Conservation (phyloP, 306 rosid species). For the Hippophae tibetana region DNA sequence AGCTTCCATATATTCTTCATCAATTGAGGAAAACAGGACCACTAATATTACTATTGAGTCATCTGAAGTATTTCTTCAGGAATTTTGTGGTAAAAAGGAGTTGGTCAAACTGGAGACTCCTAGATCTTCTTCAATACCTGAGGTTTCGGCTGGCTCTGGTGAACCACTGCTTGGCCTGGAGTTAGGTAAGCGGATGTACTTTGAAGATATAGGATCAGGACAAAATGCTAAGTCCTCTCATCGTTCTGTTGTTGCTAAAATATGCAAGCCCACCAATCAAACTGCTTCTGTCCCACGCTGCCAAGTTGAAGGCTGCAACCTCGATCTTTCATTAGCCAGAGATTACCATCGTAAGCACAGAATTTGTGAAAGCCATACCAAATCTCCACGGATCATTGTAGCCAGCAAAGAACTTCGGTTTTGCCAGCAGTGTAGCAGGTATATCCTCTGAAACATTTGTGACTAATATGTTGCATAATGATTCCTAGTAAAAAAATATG, state of each 20-base stretch:
- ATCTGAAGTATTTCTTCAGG: constrained; percentile 40
- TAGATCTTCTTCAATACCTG: constrained; percentile 39
- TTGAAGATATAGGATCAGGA: constrained; percentile 52
- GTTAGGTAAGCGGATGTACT: constrained; percentile 82
- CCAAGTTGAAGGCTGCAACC: constrained; percentile 88
- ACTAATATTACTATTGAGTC: constrained; percentile 44
- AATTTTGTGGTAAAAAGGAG: constrained; percentile 40
- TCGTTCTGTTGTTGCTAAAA: constrained; percentile 40
- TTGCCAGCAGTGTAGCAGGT: constrained; percentile 99
- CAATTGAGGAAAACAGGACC: constrained; percentile 57
- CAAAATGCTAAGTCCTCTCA: constrained; percentile 36
- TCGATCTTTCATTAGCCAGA: constrained; percentile 68
- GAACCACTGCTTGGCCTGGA: constrained; percentile 78
- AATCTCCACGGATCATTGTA: constrained; percentile 64
- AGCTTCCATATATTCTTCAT: constrained; percentile 62
- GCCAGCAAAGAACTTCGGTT: constrained; percentile 69
- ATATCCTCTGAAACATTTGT: constrained; percentile 14
- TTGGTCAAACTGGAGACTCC: constrained; percentile 30
- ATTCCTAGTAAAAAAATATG: constrained; percentile 6
- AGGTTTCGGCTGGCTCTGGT: constrained; percentile 47
- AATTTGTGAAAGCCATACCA: constrained; percentile 78
- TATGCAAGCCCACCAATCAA: constrained; percentile 34
- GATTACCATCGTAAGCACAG: constrained; percentile 87
- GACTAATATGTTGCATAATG: neutral
- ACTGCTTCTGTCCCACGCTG: constrained; percentile 37